Conservation (phyloP, 2,329 filamentous ascomycete genomes). For the Mycosphaerella sp. region DNA sequence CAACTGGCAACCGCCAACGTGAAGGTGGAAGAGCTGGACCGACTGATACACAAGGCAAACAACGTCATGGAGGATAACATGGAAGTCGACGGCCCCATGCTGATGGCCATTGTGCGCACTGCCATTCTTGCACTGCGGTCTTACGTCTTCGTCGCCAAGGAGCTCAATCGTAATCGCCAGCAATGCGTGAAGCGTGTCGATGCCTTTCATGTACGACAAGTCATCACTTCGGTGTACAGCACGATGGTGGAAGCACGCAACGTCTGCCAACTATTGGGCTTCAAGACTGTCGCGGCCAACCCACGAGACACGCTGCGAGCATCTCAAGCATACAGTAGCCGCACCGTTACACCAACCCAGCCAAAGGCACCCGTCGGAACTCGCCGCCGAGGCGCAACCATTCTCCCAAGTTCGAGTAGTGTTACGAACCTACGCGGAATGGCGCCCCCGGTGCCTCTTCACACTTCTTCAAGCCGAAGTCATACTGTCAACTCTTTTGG, state of each 20-base stretch:
- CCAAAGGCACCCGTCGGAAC: constrained; percentile 39
- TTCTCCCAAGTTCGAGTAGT: constrained; percentile 41
- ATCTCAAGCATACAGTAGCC: constrained; percentile 30
- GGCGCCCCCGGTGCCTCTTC: constrained; percentile 39
- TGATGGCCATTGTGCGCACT: constrained; percentile 37
- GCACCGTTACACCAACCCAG: constrained; percentile 42
- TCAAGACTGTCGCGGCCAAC: constrained; percentile 31
- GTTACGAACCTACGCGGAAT: constrained; percentile 32
- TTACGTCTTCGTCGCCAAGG: constrained; percentile 45
- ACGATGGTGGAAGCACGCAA: constrained; percentile 55
- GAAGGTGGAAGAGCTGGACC: constrained; percentile 51
- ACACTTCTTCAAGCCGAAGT: constrained; percentile 46
- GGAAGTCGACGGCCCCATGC: constrained; percentile 39
- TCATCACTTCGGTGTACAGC: constrained; percentile 54
- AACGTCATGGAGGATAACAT: constrained; percentile 44
- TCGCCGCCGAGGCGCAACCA: constrained; percentile 47
- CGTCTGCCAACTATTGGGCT: constrained; percentile 48
- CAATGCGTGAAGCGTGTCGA: constrained; percentile 52
- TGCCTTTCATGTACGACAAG: constrained; percentile 51
- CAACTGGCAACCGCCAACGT: constrained; percentile 52
- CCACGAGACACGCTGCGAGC: constrained; percentile 25
- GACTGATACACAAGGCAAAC: constrained; percentile 38
- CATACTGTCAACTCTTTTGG: constrained; percentile 45
- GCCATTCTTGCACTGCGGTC: constrained; percentile 46
- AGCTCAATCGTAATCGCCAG: constrained; percentile 43